Percentiles rank a stretch among this genome's conserved stretches.
Evolutionary conservation across 2,329 filamentous ascomycete genomes (phyloP).

Genomic region (Triangularia verruculosa): DNA sequence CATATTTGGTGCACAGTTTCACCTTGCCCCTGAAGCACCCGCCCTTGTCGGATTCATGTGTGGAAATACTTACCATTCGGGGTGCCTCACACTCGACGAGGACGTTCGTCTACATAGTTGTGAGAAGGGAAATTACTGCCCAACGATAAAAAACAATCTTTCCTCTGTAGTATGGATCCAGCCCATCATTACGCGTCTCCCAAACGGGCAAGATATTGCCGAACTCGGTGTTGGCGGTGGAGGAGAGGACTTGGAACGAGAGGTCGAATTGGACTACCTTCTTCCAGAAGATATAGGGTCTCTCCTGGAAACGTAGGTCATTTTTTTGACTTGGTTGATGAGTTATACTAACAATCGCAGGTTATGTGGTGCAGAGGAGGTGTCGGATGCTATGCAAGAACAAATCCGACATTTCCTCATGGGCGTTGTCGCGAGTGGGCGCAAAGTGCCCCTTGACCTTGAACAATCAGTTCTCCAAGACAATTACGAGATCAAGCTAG

Average conservation of each 20-base stretch:
- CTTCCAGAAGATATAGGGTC: constrained; percentile 24
- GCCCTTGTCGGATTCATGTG: constrained; percentile 70
- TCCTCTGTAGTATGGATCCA: constrained; percentile 68
- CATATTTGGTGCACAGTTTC: constrained; percentile 40
- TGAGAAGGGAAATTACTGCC: constrained; percentile 67
- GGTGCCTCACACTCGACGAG: constrained; percentile 66
- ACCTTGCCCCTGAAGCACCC: constrained; percentile 57
- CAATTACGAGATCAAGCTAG: constrained; percentile 31
- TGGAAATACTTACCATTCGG: constrained; percentile 66
- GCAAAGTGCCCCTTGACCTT: constrained; percentile 36
- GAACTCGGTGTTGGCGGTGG: constrained; percentile 80
- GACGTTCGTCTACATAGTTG: constrained; percentile 78
- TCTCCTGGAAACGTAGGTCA: constrained; percentile 34
- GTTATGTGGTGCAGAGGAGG: constrained; percentile 20
- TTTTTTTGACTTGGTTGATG: background rate
- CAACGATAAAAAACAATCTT: constrained; percentile 37
- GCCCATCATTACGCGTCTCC: constrained; percentile 68
- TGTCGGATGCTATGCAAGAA: constrained; percentile 25
- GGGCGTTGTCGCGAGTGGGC: constrained; percentile 25
- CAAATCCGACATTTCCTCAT: constrained; percentile 27
- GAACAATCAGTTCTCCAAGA: constrained; percentile 31
- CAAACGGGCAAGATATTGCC: constrained; percentile 59
- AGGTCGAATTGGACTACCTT: constrained; percentile 62
- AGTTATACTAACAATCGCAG: constrained; percentile 16
- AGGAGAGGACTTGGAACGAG: constrained; percentile 67